Base-by-base conservation (phyloP, 2,329 filamentous ascomycete genomes). In the Cordyceps farinosa region DNA sequence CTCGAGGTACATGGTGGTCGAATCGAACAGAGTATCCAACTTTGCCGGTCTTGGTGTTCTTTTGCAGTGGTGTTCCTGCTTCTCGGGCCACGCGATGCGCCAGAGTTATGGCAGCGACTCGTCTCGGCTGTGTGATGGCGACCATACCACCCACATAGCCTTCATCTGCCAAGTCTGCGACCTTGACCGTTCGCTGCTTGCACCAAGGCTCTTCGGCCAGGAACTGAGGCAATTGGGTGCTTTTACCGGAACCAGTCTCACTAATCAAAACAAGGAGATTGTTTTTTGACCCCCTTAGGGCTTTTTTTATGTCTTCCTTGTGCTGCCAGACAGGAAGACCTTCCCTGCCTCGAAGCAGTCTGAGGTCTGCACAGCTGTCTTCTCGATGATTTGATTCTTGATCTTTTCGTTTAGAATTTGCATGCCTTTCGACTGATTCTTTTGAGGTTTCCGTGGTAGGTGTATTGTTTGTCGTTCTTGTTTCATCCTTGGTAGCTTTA, bases 21-120 rank as follows among this genome's bases (percentile, higher is more conserved):
- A 99, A 99, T 62, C 95, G 89, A 40, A 99, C 94, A 4, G 91
- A 94, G 73, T 98, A 99, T 47, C 95, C 95, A 11, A 99, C 93
- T 34, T 80, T 71, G 2, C 84, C 77, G 57, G 84, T 74, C 13
- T 70, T 66, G 7, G 71, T 69, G 5, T 71, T 73, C 13, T 78
- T 73, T 0, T 76, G 76, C 9, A 87, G 73, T 0, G 84, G 83
- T 1, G 81, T 86, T 1, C 84, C 84, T 34, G 80, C 80, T 67
- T 99, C 96, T 59, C 89, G 87, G 1, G 94, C 89, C 9, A 99
- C 95, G 65, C 95, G 89, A 60, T 90, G 84, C 1, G 95, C 96
- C 48, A 99, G 81, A 0, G 92, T 95, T 1, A 94, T 97, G 0
- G 96, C 95, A 22, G 95, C 96, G 1, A 99, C 92, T 75, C 95